phyloP scores from a whole-genome alignment of 73 alveolate genomes.

The Uronychia setigera region DNA sequence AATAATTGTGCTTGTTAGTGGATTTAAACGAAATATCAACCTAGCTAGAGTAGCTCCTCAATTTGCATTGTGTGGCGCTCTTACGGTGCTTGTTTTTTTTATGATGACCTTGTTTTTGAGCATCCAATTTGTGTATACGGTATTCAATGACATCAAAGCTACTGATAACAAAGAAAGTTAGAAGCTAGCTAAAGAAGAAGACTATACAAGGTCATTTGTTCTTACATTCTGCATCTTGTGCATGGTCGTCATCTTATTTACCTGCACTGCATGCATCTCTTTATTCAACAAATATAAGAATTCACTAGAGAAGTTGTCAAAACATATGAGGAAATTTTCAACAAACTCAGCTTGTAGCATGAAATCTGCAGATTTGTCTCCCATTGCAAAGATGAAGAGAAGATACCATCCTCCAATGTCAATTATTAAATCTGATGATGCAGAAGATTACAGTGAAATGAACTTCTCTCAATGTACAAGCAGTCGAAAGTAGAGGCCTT shows the following conservation, averaged over 20 bases:
- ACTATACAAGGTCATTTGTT: not conserved
- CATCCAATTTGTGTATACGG: not conserved
- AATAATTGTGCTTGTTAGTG: not conserved
- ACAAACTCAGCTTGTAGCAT: not conserved
- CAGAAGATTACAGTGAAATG: not conserved
- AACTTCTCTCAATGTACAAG: not conserved
- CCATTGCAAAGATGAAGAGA: not conserved
- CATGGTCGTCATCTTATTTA: not conserved
- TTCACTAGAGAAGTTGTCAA: not conserved
- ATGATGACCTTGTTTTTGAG: not conserved
- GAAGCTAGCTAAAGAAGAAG: no score
- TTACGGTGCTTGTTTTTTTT: not conserved
- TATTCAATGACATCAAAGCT: not conserved
- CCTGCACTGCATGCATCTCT: not conserved
- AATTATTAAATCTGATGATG: not conserved
- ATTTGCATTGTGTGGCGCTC: not conserved
- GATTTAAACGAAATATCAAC: not conserved
- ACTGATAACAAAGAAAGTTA: no score
- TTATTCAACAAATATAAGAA: not conserved
- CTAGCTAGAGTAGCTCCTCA: not conserved
- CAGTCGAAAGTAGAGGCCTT: not conserved
- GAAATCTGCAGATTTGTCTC: not conserved
- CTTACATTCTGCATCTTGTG: not conserved
- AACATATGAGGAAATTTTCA: not conserved
- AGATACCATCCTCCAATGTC: constrained; percentile 1